A percentile compares a stretch with the other conserved stretches of the same genome.
phyloP scores from a whole-genome alignment of 116 monocot genomes.

The Posidonia oceanica region DNA sequence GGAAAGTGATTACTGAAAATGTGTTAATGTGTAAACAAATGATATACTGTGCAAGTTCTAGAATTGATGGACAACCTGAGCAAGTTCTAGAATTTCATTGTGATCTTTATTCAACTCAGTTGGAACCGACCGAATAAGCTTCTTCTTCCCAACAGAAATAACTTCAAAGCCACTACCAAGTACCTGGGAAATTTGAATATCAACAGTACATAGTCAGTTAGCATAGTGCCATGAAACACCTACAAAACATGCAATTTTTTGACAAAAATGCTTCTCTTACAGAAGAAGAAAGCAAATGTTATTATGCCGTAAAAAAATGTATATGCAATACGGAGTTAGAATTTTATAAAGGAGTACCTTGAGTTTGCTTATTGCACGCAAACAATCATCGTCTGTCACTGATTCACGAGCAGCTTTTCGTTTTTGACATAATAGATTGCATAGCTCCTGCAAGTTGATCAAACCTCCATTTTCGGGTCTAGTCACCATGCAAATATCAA shows the following conservation, averaged over 20 bases:
- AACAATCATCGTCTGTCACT: conserved; percentile 90
- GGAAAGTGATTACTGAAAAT: not conserved
- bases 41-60: not conserved
- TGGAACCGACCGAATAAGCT: conserved; percentile 88
- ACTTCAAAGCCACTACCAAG: conserved; percentile 96
- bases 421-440: conserved; percentile 56
- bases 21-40: not conserved
- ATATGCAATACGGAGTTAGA: not conserved
- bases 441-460: conserved; percentile 82
- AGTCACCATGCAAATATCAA: conserved; percentile 85
- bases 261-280: not conserved
- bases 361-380: conserved; percentile 92
- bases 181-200: conserved; percentile 29
- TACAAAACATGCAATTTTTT: not conserved
- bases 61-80: conserved; percentile 54
- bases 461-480: conserved; percentile 84
- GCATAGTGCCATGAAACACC: not conserved
- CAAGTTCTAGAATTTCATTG: conserved; percentile 91
- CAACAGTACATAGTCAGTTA: not conserved
- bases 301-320: not conserved
- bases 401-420: conserved; percentile 62
- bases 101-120: conserved; percentile 99
- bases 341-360: conserved; percentile 32
- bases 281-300: not conserved
- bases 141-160: conserved; percentile 76